phyloP scores from a whole-genome alignment of 2,329 filamentous ascomycete genomes.

The Orbilia ellipsospora region DNA sequence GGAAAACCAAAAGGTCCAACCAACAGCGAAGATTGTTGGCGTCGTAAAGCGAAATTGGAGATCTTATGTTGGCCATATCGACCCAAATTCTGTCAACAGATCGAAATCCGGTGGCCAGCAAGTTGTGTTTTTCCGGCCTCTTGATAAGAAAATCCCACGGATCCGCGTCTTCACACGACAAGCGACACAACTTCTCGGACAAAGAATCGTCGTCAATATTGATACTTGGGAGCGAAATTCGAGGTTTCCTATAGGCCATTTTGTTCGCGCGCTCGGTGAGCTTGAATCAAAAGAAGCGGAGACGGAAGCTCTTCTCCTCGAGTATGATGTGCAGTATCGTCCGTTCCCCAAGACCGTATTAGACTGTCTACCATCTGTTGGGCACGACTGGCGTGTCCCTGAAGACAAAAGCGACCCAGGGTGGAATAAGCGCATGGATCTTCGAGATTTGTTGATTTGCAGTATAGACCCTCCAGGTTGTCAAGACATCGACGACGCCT shows the following conservation, averaged over 20 bases:
- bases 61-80: slow-evolving; percentile 85
- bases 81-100: slow-evolving; percentile 79
- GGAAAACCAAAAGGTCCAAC: slow-evolving; percentile 79
- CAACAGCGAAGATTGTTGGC: slow-evolving; percentile 90
- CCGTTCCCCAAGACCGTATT: slow-evolving; percentile 96
- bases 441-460: slow-evolving; percentile 88
- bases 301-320: slow-evolving; percentile 90
- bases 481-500: slow-evolving; percentile 97
- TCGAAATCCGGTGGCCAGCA: slow-evolving; percentile 79
- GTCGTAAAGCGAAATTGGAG: slow-evolving; percentile 96
- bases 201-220: slow-evolving; percentile 90
- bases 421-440: slow-evolving; percentile 85
- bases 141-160: slow-evolving; percentile 98
- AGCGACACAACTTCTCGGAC: slow-evolving; percentile 85
- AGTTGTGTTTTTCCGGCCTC: slow-evolving; percentile 92
- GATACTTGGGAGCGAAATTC: slow-evolving; percentile 96
- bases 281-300: slow-evolving; percentile 97
- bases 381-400: slow-evolving; percentile 93
- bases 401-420: slow-evolving; percentile 80
- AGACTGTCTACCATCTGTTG: slow-evolving; percentile 89
- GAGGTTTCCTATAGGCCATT: slow-evolving; percentile 90
- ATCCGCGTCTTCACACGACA: slow-evolving; percentile 92
- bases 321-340: slow-evolving; percentile 97
- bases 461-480: slow-evolving; percentile 97
- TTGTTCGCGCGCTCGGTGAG: slow-evolving; percentile 90